Base-by-base conservation (phyloP, 768 basidiomycete species). In the Xerocomellus intermedius region DNA sequence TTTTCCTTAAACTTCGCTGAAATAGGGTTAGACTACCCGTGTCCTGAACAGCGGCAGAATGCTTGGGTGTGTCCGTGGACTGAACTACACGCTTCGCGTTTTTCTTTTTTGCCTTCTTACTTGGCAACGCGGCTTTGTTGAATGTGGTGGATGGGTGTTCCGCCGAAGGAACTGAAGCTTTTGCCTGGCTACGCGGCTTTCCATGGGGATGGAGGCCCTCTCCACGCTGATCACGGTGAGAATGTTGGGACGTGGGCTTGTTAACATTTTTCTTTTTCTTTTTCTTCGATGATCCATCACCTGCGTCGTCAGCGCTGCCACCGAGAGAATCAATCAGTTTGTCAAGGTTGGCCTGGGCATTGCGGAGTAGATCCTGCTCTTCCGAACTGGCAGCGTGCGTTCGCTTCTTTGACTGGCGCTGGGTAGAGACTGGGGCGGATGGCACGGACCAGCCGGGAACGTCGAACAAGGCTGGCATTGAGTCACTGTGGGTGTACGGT, bases 1-100 rank as follows among this genome's bases (percentile, higher is more conserved):
- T 91, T 50, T 86, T 78, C 70, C 84, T 92, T 83, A 97, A 89
- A 19, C 70, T 77, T 47, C 79, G 80, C 68, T 97, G 95, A 61
- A 96, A 74, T 2, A 79, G 71, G 8, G 94, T 94, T 51, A 95
- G 73, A 21, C 70, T 68, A 21, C 63, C 30, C 32, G 64, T 49
- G 35, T 50, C 55, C 4, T 58, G 60, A 42, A 52, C 21, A 35
- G 42, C 42, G n/a, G 50, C 21, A 33, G 67, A 44, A 37, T 50
- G 54, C 32, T 60, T 62, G 6, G 63, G 50, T 8, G 59, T 56
- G 48, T 57, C 62, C 12, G 65, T 63, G 48, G 63, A 45, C 41
- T 65, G 65, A 48, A 55, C 54, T 55, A 55, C n/a, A 17, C 32
- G 50, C 42, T 63, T 67, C 21, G 53, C 37, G 19, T 53, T 57